Evolutionary conservation across 805 yeast genomes (phyloP), one percentile per base, ranked within the genome.

Genomic region (Kockiozyma suomiensis): DNA sequence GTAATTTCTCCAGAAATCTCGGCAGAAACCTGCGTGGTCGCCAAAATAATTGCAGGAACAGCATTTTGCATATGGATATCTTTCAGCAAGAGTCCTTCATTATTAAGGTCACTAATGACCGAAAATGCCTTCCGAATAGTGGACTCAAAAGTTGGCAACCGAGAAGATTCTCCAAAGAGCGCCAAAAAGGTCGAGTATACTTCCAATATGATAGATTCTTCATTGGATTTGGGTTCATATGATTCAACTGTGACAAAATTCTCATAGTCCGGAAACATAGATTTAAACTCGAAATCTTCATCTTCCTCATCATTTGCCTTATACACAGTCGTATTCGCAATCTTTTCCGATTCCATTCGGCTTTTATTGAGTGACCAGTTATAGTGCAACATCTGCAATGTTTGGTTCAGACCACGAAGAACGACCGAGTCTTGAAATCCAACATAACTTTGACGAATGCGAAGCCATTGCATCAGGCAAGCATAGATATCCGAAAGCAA

Each of bases 181-280:
- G 28, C 10, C 37, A 52, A 25, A 17, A 52, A 45, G 5, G 35
- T 12, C 25, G n/a, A 6, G 15, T 28, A 45, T 12, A 35, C n/a
- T 13, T 25, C 49, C 13, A 23, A 12, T 7, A 17, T 32, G 12
- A 25, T 26, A n/a, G 37, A 25, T 5, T 43, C 40, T 6, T 52
- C 50, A 4, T 12, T 15, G 4, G 25, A 21, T 8, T 33, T 43
- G 19, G 32, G 3, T 3, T 49, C 43, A 15, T n/a, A 17, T 10
- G 25, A 15, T 10, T 35, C 50, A 15, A 21, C 19, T 3, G 55
- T 12, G 8, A 52, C 30, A 23, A 21, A 17, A 3, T 52, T 88
- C 50, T 88, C 96, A 64, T 83, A 90, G 70, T 90, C 97, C 0
- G 97, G 97, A 80, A 93, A 93, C 75, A 92, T 71, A n/a, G 70